Conservation (phyloP, 176 grass and related monocot species). For the Elymus sibiricus region DNA sequence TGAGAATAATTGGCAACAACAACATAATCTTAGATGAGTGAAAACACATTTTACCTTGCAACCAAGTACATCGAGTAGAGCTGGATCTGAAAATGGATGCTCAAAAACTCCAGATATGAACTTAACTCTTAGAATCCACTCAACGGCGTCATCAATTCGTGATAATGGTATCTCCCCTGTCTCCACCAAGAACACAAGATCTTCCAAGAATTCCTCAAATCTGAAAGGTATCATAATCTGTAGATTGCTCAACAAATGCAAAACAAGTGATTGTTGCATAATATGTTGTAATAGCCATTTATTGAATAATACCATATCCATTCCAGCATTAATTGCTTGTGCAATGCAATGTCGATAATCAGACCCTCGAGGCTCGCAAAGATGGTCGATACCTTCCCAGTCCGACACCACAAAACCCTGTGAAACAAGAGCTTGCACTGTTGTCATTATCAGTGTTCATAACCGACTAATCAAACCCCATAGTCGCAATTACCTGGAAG, state of each 20-base stretch:
- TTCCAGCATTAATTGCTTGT: conserved; percentile 77
- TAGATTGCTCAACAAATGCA: conserved; percentile 35
- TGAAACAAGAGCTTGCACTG: conserved; percentile 29
- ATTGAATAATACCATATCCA: conserved; percentile 78
- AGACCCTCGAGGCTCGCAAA: conserved; percentile 62
- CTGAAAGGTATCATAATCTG: conserved; percentile 86
- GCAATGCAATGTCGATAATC: conserved; percentile 72
- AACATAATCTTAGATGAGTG: not conserved
- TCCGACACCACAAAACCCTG: conserved; percentile 85
- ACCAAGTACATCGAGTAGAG: conserved; percentile 54
- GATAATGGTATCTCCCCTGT: conserved; percentile 55
- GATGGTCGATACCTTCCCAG: conserved; percentile 84
- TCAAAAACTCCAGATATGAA: conserved; percentile 84
- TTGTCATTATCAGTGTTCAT: not conserved
- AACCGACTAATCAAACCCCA: not conserved
- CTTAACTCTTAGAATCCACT: conserved; percentile 81
- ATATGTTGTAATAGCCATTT: conserved; percentile 9
- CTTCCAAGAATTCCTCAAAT: conserved; percentile 78
- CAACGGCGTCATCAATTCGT: conserved; percentile 78
- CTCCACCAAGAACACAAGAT: conserved; percentile 81
- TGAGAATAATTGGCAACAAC: not conserved
- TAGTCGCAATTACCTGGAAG: conserved; percentile 54
- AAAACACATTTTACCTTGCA: conserved; percentile 53
- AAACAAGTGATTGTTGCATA: not conserved
- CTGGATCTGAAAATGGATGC: conserved; percentile 70